These are phyloP conservation scores for Lactarius sp. DNA, from an alignment of 768 basidiomycete species.

Conservation along the genomic window DNA sequence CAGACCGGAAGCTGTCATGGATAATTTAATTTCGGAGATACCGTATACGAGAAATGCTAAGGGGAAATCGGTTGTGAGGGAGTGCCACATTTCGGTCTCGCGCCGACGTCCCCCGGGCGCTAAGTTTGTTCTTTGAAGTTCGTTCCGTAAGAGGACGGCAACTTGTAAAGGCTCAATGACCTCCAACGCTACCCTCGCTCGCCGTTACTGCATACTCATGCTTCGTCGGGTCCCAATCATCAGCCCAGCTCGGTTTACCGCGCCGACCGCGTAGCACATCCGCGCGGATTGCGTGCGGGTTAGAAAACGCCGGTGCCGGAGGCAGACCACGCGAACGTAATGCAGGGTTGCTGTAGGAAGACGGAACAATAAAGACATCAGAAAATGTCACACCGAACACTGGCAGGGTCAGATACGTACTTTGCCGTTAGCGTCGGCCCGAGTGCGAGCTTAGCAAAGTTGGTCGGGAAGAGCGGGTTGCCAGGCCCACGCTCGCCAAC, in stretches of 20 bases:
- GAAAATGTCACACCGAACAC: background rate
- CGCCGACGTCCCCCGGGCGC: too few relatives aligned
- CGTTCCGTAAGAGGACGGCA: too few relatives aligned
- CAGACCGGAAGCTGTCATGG: too few relatives aligned
- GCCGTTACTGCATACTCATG: slow-evolving; percentile 43
- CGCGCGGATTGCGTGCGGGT: slow-evolving; percentile 28
- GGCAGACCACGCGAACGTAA: slow-evolving; percentile 31
- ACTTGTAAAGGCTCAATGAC: background rate
- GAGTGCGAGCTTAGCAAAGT: slow-evolving; percentile 62
- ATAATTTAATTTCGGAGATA: too few relatives aligned
- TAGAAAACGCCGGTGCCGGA: slow-evolving; percentile 29
- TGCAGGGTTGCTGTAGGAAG: slow-evolving; percentile 25
- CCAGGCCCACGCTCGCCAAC: slow-evolving; percentile 66
- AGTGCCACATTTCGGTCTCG: too few relatives aligned
- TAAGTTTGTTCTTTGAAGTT: too few relatives aligned
- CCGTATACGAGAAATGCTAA: too few relatives aligned
- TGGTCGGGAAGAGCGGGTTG: slow-evolving; percentile 76
- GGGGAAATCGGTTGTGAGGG: too few relatives aligned
- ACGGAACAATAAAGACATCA: background rate
- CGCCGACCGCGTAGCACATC: slow-evolving; percentile 26
- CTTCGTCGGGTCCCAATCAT: slow-evolving; percentile 37
- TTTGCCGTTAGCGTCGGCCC: slow-evolving; percentile 61
- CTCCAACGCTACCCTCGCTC: slow-evolving; percentile 35
- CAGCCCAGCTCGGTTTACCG: slow-evolving; percentile 36
- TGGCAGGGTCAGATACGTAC: slow-evolving; percentile 31